phyloP scores from a whole-genome alignment of 2,329 filamentous ascomycete genomes.

The Blastomyces parvus region DNA sequence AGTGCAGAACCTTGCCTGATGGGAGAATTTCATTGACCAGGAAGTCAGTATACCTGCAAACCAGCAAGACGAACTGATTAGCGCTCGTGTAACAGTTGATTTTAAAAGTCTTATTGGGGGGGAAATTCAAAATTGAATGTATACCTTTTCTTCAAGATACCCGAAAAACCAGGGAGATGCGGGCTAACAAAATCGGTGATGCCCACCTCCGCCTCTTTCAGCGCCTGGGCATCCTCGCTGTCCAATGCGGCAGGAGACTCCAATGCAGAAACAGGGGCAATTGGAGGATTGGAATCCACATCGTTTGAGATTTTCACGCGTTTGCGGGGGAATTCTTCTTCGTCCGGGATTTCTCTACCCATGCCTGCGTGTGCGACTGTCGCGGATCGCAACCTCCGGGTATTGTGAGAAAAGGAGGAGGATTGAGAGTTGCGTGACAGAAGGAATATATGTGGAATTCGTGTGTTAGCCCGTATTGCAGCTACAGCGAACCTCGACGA shows the following conservation, averaged over 20 bases:
- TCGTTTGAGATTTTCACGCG: constrained; percentile 18
- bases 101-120: not conserved
- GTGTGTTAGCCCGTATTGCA: not conserved
- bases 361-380: not conserved
- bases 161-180: constrained; percentile 50
- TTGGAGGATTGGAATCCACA: constrained; percentile 1
- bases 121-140: not conserved
- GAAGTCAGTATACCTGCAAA: constrained; percentile 74
- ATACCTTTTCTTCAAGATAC: constrained; percentile 58
- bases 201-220: constrained; percentile 44
- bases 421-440: not conserved
- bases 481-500: not conserved
- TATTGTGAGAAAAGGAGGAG: not conserved
- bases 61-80: not conserved
- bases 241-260: not conserved
- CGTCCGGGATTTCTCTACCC: constrained; percentile 8
- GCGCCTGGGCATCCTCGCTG: constrained; percentile 23
- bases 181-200: constrained; percentile 56
- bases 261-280: constrained; percentile 6
- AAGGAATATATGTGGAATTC: not conserved
- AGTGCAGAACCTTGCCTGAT: constrained; percentile 65
- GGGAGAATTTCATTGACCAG: constrained; percentile 79
- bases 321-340: constrained; percentile 16
- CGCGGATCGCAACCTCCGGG: not conserved
- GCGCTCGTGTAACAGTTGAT: not conserved